Conservation (phyloP, 140 eudicot species). For the Senecio squalidus region DNA sequence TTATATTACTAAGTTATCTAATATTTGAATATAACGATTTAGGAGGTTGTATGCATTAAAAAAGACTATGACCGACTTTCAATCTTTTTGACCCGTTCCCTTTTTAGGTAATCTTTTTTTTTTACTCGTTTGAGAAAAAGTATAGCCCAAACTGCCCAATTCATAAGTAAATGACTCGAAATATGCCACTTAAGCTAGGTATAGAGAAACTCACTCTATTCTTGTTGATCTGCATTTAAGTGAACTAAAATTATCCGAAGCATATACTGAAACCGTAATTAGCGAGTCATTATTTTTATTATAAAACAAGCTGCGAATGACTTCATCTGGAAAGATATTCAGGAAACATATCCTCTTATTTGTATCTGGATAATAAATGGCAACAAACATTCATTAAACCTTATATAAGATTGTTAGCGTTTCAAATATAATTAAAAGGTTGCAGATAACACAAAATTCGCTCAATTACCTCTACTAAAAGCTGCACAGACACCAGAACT, state of each 20-base stretch:
- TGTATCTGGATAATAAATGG: slow-evolving; percentile 32
- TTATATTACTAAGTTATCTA: no score
- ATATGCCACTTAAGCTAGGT: background rate
- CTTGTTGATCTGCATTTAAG: slow-evolving; percentile 57
- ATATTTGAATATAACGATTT: no score
- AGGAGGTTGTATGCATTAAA: no score
- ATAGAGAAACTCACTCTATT: slow-evolving; percentile 39
- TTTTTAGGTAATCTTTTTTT: no score
- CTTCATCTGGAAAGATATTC: slow-evolving; percentile 53
- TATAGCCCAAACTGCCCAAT: no score
- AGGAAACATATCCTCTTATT: slow-evolving; percentile 46
- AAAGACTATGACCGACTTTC: no score
- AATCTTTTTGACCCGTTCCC: no score
- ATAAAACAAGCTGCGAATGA: slow-evolving; percentile 52
- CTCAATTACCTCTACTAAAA: slow-evolving; percentile 39
- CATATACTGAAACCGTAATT: slow-evolving; percentile 55
- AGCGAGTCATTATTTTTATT: slow-evolving; percentile 49
- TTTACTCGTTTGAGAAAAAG: no score
- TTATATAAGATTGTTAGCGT: background rate
- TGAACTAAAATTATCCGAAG: slow-evolving; percentile 55
- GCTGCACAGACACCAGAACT: slow-evolving; percentile 60
- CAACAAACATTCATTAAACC: background rate
- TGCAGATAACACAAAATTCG: background rate
- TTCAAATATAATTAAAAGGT: background rate
- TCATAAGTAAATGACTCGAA: no score